A percentile compares a stretch with the other conserved stretches of the same genome.
Evolutionary conservation across 768 basidiomycete species (phyloP).

Genomic region (Dendrothele bispora): DNA sequence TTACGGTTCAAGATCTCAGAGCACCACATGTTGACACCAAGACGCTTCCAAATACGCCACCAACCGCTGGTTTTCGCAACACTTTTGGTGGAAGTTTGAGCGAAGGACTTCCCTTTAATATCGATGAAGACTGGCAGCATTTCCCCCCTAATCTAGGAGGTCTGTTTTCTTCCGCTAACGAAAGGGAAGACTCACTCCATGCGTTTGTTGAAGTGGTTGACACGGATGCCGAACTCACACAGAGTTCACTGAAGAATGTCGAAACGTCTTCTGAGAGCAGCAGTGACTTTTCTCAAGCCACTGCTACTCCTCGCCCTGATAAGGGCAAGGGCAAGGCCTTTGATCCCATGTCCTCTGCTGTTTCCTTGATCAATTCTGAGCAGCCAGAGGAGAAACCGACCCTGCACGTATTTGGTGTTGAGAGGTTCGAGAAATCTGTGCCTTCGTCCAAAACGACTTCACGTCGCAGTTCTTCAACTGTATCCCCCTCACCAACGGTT

Average conservation of each 20-base stretch:
- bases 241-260: constrained; percentile 20
- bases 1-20: constrained; percentile 63
- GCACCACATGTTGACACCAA: constrained; percentile 30
- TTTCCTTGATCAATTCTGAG: constrained; percentile 37
- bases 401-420: constrained; percentile 56
- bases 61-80: constrained; percentile 44
- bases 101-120: constrained; percentile 43
- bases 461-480: constrained; percentile 6
- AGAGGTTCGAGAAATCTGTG: background rate
- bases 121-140: constrained; percentile 64
- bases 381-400: constrained; percentile 55
- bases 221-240: constrained; percentile 30
- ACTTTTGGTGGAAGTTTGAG: constrained; percentile 49
- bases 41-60: constrained; percentile 28
- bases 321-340: constrained; percentile 55
- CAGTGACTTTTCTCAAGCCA: constrained; percentile 32
- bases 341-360: constrained; percentile 30
- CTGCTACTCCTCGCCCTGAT: constrained; percentile 21
- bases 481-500: constrained; percentile 15
- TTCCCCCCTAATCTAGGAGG: constrained; percentile 42
- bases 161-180: constrained; percentile 33
- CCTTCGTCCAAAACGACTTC: constrained; percentile 9
- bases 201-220: constrained; percentile 63
- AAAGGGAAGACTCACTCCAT: constrained; percentile 41
- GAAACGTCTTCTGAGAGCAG: constrained; percentile 26